Conservation (phyloP, 164 flowering plant species). For the Euptelea pleiosperma region DNA sequence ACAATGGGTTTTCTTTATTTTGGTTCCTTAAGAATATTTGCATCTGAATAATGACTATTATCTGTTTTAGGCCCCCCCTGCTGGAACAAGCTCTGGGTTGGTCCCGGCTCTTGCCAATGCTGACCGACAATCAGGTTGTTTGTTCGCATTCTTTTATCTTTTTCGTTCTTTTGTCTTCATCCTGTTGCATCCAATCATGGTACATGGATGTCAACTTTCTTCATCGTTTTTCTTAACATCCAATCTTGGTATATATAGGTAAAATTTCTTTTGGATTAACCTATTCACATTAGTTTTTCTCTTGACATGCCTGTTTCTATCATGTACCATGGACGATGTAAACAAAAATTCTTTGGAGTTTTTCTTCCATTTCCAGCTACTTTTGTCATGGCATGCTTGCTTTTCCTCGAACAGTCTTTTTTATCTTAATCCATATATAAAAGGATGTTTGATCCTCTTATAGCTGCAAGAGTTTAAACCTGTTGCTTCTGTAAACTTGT, state of each 20-base stretch:
- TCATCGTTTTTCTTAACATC: too few relatives aligned
- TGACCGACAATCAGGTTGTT: slow-evolving; percentile 59
- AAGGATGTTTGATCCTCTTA: background rate
- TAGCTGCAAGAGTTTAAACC: background rate
- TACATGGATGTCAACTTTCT: background rate
- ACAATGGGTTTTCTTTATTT: background rate
- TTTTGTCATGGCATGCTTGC: background rate
- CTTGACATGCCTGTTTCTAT: background rate
- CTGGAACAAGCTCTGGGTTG: slow-evolving; percentile 69
- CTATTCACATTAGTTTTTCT: too few relatives aligned
- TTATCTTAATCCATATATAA: background rate
- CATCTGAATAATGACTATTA: slow-evolving; percentile 4
- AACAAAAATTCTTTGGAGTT: too few relatives aligned
- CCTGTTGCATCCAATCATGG: background rate
- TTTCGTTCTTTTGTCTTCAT: background rate
- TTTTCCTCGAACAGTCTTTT: background rate
- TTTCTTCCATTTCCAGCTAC: too few relatives aligned
- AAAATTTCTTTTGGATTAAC: too few relatives aligned
- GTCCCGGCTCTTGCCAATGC: slow-evolving; percentile 42
- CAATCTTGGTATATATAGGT: background rate
- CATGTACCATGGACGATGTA: background rate
- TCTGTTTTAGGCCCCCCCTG: slow-evolving; percentile 42
- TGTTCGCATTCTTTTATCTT: background rate
- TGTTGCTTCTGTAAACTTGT: slow-evolving; percentile 4
- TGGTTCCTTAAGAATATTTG: background rate